Evolutionary conservation across 2,329 filamentous ascomycete species (phyloP), one percentile per base, ranked within the genome.

Genomic region (Cladophialophora carrionii): DNA sequence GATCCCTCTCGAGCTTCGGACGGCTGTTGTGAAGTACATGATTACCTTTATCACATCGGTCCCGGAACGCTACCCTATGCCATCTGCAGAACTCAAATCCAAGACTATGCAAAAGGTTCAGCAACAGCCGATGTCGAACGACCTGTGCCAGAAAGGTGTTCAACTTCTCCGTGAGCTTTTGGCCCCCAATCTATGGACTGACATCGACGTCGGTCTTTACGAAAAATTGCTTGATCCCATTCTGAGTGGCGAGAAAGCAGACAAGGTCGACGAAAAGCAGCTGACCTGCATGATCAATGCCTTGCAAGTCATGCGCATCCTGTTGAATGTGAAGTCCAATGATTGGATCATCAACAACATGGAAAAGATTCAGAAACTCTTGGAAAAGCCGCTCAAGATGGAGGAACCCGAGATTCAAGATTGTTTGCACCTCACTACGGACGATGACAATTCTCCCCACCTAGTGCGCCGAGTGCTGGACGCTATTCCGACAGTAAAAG

Each of bases 391-490:
- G 12, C 80, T 99, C 61, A 91, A 90, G 72, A 94, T 89, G 2
- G 94, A 98, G 70, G 90, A 93, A 69, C 87, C 92, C 0, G 95
- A 99, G 74, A 87, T 99, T 8, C 96, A 99, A 72, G 94, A 98
- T 73, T 96, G 91, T 73, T 80, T 98, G 34, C 91, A 98, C 76
- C 83, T 88, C 29, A 81, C 87, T 2, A 85, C 88, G 68, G 85
- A 87, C 37, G 85, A 85, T 68, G 89, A 91, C 61, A 85, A 88
- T 66, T 80, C 96, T 55, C 88, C 88, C 70, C 88, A 95, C 1
- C 54, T 73, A 9, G 62, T 73, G 10, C 63, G 66, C 26, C 69
- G 64, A 37, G 86, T 97, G n/a, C 82, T 99, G 5, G 90, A 96
- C 72, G 91, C 94, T 1, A 87, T 97, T 51, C 95, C 95, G 1